Evolutionary conservation across 495 filamentous ascomycete genomes (phyloP).

Genomic region (Xylaria sp.): DNA sequence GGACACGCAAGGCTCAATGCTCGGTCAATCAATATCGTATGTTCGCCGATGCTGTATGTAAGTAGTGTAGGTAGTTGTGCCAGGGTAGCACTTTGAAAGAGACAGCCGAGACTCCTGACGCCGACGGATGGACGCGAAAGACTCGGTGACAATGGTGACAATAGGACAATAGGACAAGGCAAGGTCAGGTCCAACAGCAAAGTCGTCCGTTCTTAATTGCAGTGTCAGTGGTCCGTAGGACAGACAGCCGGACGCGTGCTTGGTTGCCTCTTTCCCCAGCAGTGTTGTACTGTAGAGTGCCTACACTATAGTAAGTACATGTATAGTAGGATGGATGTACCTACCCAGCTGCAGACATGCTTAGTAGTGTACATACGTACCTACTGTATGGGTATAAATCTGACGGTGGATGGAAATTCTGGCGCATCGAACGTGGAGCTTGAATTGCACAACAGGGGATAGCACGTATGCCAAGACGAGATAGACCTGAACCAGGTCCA

Average conservation of each 20-base stretch:
- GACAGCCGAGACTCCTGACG: not conserved
- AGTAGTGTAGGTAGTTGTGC: not conserved
- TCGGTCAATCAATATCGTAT: constrained; percentile 8
- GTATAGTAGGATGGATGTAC: too few relatives aligned
- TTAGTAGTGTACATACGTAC: not conserved
- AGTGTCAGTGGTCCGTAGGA: not conserved
- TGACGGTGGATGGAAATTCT: constrained; percentile 1
- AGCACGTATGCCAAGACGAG: constrained; percentile 26
- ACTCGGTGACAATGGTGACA: not conserved
- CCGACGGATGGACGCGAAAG: constrained; percentile 8
- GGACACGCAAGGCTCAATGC: not conserved
- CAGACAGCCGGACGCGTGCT: constrained; percentile 1
- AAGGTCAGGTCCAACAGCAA: not conserved
- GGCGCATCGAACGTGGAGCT: constrained; percentile 14
- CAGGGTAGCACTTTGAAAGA: not conserved
- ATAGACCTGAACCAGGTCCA: not conserved
- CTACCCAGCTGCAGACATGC: not conserved
- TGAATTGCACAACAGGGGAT: constrained; percentile 26
- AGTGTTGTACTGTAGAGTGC: not conserved
- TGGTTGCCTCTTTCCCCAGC: constrained; percentile 18
- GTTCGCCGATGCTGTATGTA: constrained; percentile 1
- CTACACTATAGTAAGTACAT: too few relatives aligned
- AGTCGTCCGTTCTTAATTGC: not conserved
- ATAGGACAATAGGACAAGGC: not conserved
- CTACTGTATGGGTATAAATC: not conserved